Percentiles rank a stretch among this genome's conserved stretches.
phyloP scores from a whole-genome alignment of 2,329 filamentous ascomycete species.

The Juglanconis juglandina region DNA sequence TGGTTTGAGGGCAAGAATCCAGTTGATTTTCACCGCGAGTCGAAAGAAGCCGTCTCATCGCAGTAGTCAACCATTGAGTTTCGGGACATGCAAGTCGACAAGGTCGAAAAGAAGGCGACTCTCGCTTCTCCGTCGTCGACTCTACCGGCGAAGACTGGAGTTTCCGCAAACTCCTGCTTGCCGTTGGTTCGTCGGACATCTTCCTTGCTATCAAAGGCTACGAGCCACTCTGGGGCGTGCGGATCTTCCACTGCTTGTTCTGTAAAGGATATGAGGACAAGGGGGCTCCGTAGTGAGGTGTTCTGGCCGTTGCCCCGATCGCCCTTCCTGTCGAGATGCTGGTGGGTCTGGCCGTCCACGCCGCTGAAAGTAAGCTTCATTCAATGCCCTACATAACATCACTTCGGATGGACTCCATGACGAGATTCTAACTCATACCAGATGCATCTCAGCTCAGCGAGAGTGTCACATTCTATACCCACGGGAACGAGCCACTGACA shows the following conservation, averaged over 20 bases:
- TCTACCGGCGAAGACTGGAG: constrained; percentile 35
- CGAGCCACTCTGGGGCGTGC: constrained; percentile 48
- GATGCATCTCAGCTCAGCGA: constrained; percentile 3
- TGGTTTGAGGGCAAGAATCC: constrained; percentile 36
- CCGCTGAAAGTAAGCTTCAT: background rate
- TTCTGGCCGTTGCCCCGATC: constrained; percentile 22
- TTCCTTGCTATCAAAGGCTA: constrained; percentile 51
- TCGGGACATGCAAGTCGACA: constrained; percentile 19
- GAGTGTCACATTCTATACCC: constrained; percentile 3
- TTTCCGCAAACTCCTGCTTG: constrained; percentile 53
- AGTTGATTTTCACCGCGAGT: constrained; percentile 31
- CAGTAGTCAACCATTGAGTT: constrained; percentile 34
- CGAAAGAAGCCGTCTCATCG: constrained; percentile 26
- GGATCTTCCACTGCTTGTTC: constrained; percentile 57
- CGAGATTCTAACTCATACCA: background rate
- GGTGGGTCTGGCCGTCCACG: background rate
- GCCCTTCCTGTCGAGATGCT: background rate
- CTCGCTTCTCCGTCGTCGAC: constrained; percentile 30
- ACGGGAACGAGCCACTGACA: constrained; percentile 4
- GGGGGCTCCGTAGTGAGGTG: constrained; percentile 40
- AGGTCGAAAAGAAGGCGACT: constrained; percentile 16
- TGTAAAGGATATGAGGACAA: constrained; percentile 59
- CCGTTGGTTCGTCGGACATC: constrained; percentile 49
- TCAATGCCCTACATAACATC: background rate
- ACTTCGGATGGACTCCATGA: background rate